These are phyloP conservation scores for Glycyrrhiza uralensis DNA, from an alignment of 306 rosid species.

Conservation along the genomic window DNA sequence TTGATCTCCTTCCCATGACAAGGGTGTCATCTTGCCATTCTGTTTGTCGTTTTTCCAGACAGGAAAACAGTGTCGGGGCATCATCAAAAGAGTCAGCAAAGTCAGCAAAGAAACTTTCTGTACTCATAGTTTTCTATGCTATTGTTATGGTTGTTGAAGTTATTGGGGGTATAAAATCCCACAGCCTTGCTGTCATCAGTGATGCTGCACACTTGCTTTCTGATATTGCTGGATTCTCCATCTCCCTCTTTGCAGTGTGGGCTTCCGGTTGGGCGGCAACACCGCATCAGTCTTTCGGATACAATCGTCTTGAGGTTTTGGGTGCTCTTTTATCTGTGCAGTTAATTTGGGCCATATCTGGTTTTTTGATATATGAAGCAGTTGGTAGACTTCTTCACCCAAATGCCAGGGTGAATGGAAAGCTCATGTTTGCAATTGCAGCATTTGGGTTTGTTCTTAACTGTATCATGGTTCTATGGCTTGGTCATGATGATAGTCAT, in stretches of 20 bases:
- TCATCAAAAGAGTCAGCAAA: conserved; percentile 54
- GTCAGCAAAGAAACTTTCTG: conserved; percentile 61
- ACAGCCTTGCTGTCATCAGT: conserved; percentile 76
- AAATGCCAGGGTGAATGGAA: conserved; percentile 55
- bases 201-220: conserved; percentile 94
- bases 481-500: conserved; percentile 63
- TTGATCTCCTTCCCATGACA: conserved; percentile 28
- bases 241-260: conserved; percentile 80
- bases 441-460: conserved; percentile 79
- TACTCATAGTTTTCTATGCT: conserved; percentile 55
- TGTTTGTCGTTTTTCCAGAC: conserved; percentile 56
- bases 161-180: conserved; percentile 80
- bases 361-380: conserved; percentile 72
- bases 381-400: conserved; percentile 46
- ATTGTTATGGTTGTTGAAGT: conserved; percentile 68
- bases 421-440: conserved; percentile 79
- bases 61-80: conserved; percentile 41
- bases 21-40: conserved; percentile 31
- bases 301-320: conserved; percentile 79
- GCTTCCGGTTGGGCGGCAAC: conserved; percentile 93
- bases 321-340: conserved; percentile 88
- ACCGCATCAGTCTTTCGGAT: conserved; percentile 70
- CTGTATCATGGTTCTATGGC: conserved; percentile 76
- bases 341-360: conserved; percentile 86
- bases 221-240: conserved; percentile 70